A percentile compares a stretch with the other conserved stretches of the same genome.
Evolutionary conservation across 2,329 filamentous ascomycete species (phyloP).

Genomic region (Fusarium haematococcum): DNA sequence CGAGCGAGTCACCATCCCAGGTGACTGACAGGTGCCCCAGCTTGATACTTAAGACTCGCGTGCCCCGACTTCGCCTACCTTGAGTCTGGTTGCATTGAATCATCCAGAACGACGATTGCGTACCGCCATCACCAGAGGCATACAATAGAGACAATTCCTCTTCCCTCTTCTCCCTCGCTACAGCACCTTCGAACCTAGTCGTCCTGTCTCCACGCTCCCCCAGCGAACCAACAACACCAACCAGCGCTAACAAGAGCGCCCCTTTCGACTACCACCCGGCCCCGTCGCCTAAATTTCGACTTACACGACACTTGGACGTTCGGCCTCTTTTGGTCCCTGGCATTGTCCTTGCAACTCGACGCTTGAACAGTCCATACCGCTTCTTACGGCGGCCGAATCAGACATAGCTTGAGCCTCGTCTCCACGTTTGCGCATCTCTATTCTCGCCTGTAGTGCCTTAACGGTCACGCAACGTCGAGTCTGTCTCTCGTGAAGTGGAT

Average conservation of each 20-base stretch:
- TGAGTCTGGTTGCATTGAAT: slow-evolving; percentile 10
- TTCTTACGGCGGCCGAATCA: slow-evolving; percentile 34
- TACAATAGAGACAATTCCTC: not conserved
- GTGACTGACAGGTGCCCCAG: slow-evolving; percentile 34
- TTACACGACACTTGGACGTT: slow-evolving; percentile 39
- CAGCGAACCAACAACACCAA: slow-evolving; percentile 11
- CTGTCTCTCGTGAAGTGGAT: slow-evolving; percentile 33
- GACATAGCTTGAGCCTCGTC: slow-evolving; percentile 40
- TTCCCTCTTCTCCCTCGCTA: not conserved
- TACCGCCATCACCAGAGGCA: not conserved
- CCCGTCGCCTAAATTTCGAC: slow-evolving; percentile 35
- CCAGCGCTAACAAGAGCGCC: slow-evolving; percentile 31
- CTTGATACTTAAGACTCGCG: slow-evolving; percentile 40
- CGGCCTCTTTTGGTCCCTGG: not conserved
- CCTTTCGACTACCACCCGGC: slow-evolving; percentile 23
- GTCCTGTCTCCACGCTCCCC: slow-evolving; percentile 6
- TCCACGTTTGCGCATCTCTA: slow-evolving; percentile 43
- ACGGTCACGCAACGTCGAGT: slow-evolving; percentile 41
- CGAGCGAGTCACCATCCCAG: slow-evolving; percentile 38
- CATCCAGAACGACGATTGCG: not conserved
- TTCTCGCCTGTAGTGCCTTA: slow-evolving; percentile 36
- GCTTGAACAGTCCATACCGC: slow-evolving; percentile 37
- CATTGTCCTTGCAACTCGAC: slow-evolving; percentile 24
- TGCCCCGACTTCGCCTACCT: slow-evolving; percentile 41
- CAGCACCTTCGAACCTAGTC: not conserved